Evolutionary conservation across 2,329 filamentous ascomycete genomes (phyloP).

Genomic region (Pseudofabraea citricarpa): DNA sequence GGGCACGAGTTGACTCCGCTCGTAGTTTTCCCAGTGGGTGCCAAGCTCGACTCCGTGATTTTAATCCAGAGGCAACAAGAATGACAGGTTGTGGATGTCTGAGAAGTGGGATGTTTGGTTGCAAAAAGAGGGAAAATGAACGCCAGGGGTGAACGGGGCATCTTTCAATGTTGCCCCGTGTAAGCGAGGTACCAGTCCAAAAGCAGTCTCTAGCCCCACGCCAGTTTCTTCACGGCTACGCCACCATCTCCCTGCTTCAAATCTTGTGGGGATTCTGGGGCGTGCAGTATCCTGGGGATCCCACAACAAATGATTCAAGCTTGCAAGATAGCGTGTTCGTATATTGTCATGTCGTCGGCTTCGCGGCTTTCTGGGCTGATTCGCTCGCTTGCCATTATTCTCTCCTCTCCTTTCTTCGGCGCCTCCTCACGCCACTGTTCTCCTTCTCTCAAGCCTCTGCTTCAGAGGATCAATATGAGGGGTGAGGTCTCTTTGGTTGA

Average conservation of each 20-base stretch:
- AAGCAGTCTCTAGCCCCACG: background rate
- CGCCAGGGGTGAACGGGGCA: background rate
- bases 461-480: too few species aligned
- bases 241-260: background rate
- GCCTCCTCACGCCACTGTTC: too few species aligned
- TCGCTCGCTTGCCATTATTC: background rate
- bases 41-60: too few species aligned
- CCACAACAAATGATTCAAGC: background rate
- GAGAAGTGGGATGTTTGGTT: too few species aligned
- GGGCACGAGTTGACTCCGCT: too few species aligned
- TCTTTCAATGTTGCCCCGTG: background rate
- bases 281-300: background rate
- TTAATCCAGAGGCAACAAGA: too few species aligned
- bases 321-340: background rate
- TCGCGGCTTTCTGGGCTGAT: background rate
- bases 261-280: background rate
- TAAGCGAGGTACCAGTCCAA: background rate
- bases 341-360: background rate
- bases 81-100: too few species aligned
- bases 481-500: too few species aligned
- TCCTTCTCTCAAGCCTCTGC: too few species aligned
- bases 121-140: background rate
- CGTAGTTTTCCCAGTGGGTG: too few species aligned
- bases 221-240: background rate
- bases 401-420: too few species aligned